These are phyloP conservation scores for Asterochloris sp. DNA, from an alignment of 139 green algal species.

Conservation along the genomic window DNA sequence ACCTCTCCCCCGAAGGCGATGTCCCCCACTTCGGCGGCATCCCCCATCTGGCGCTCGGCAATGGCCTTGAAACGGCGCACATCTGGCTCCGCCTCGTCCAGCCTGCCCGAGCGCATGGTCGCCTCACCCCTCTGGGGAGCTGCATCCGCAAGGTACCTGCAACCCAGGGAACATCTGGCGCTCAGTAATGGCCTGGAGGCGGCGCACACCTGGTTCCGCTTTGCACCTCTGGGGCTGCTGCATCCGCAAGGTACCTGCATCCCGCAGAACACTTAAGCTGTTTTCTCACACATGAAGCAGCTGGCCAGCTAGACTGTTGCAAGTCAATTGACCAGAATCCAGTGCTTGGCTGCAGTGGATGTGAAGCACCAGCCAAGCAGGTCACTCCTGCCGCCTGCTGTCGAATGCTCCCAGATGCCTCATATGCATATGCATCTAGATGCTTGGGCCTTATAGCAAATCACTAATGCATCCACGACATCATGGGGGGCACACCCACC, in stretches of 20 bases:
- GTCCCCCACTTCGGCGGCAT: constrained; percentile 53
- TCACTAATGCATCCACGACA: neutral
- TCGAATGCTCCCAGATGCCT: neutral
- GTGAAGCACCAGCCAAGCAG: constrained; percentile 10
- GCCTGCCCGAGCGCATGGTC: constrained; percentile 26
- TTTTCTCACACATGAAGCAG: no score
- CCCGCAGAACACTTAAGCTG: no score
- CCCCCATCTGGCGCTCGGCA: constrained; percentile 50
- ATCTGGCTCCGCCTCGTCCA: constrained; percentile 9
- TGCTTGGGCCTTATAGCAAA: neutral
- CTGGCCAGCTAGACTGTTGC: no score
- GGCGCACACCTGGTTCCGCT: no score
- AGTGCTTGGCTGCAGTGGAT: constrained; percentile 4
- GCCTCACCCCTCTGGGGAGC: constrained; percentile 31
- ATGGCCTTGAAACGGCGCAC: constrained; percentile 27
- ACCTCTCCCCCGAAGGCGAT: constrained; percentile 77
- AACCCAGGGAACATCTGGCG: no score
- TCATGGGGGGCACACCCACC: neutral
- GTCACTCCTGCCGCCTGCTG: neutral
- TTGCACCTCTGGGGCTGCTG: constrained; percentile 29
- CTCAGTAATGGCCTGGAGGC: no score
- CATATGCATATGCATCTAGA: neutral
- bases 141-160: constrained; percentile 37
- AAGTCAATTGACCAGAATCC: no score
- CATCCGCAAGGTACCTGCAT: constrained; percentile 4